Conservation (phyloP, 2,329 filamentous ascomycete species). For the Cordyceps cateniannulata region DNA sequence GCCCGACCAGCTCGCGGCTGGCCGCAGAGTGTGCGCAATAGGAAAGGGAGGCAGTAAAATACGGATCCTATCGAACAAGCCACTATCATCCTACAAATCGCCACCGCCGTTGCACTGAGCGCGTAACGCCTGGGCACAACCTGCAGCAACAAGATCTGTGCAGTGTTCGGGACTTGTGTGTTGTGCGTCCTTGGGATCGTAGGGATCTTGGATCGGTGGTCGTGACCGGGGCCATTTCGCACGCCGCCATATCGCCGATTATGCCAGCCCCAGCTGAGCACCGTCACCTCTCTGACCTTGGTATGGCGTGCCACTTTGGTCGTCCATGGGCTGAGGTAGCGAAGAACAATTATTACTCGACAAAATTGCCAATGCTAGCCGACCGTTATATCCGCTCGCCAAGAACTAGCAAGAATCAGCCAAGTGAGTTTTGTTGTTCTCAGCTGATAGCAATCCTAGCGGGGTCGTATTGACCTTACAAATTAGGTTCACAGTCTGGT, state of each 20-base stretch:
- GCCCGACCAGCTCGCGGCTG: neutral
- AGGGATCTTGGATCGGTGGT: constrained; percentile 9
- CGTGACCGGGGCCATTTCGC: constrained; percentile 5
- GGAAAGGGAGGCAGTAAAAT: neutral
- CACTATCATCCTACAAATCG: neutral
- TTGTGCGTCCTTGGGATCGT: neutral
- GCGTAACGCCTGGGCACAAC: neutral
- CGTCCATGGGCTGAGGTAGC: neutral
- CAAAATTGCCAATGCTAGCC: no score
- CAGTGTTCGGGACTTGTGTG: neutral
- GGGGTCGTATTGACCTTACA: no score
- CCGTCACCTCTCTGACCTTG: neutral
- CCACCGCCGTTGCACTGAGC: neutral
- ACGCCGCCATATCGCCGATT: constrained; percentile 11
- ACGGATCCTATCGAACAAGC: neutral
- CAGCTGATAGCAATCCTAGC: no score
- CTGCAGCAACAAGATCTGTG: neutral
- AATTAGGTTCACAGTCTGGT: no score
- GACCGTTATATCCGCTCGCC: no score
- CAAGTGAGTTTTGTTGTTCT: no score
- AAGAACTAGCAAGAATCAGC: neutral
- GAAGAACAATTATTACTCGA: neutral
- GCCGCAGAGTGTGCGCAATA: neutral
- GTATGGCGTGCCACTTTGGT: neutral
- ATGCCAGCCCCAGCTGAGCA: constrained; percentile 11